Conservation (phyloP, 2,329 filamentous ascomycete genomes). For the Sclerotinia borealis region DNA sequence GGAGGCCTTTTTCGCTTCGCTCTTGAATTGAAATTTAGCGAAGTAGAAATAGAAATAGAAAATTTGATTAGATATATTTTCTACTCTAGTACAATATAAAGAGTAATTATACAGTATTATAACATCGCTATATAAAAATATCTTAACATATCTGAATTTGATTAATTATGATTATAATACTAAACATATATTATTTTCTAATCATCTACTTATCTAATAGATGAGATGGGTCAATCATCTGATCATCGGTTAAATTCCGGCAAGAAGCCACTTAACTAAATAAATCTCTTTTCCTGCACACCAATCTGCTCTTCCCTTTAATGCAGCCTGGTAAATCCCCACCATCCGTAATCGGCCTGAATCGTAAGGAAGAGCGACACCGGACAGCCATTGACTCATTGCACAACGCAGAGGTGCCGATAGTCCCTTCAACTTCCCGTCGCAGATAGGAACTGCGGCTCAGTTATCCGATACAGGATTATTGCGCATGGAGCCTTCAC, state of each 20-base stretch:
- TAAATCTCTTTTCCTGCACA: conserved; percentile 3
- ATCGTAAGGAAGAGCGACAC: conserved; percentile 21
- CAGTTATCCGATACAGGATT: conserved; percentile 15
- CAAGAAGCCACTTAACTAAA: background rate
- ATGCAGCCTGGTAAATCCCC: background rate
- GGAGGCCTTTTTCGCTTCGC: background rate
- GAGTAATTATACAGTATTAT: too few species aligned
- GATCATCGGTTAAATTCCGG: background rate
- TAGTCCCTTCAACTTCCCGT: conserved; percentile 9
- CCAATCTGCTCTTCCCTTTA: background rate
- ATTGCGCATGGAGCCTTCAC: conserved; percentile 27
- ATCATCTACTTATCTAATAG: too few species aligned
- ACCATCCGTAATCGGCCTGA: conserved; percentile 21
- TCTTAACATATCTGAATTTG: too few species aligned
- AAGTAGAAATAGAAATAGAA: too few species aligned
- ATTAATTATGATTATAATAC: too few species aligned
- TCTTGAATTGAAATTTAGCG: too few species aligned
- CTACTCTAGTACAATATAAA: too few species aligned
- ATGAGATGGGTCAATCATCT: too few species aligned
- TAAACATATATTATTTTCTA: too few species aligned
- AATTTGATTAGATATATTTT: too few species aligned
- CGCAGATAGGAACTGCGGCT: conserved; percentile 10
- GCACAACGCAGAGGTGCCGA: conserved; percentile 19
- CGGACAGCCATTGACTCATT: conserved; percentile 21
- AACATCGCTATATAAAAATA: too few species aligned